phyloP scores from a whole-genome alignment of 352 stramenopile species.

The Ophiocytium majus region DNA sequence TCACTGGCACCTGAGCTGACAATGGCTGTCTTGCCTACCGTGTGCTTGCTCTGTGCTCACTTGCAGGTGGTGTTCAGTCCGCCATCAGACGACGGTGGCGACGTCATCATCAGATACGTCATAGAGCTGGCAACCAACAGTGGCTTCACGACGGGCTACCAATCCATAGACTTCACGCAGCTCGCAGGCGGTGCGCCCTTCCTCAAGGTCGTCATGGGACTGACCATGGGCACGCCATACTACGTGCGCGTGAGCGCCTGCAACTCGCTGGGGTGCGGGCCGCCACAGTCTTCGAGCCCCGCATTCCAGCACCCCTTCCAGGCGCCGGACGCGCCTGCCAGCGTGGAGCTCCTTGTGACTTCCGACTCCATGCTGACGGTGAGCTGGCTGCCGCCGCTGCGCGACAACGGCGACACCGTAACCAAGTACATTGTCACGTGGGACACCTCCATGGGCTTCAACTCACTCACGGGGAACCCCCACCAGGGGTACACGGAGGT shows the following conservation, averaged over 20 bases:
- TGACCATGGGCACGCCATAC: constrained; percentile 65
- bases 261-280: constrained; percentile 70
- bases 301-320: constrained; percentile 81
- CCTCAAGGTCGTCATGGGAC: constrained; percentile 60
- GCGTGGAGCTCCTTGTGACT: constrained; percentile 68
- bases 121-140: constrained; percentile 65
- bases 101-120: constrained; percentile 59
- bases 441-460: constrained; percentile 80
- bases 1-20: too few relatives aligned
- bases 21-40: too few relatives aligned
- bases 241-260: constrained; percentile 67
- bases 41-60: too few relatives aligned
- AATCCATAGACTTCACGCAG: constrained; percentile 58
- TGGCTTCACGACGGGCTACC: constrained; percentile 58
- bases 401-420: constrained; percentile 81
- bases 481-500: constrained; percentile 46
- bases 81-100: constrained; percentile 80
- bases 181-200: constrained; percentile 62
- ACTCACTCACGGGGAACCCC: constrained; percentile 68
- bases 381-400: constrained; percentile 71
- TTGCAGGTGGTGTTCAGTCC: constrained; percentile 81
- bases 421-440: constrained; percentile 84
- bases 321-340: constrained; percentile 75
- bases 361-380: constrained; percentile 84
- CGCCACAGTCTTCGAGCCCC: constrained; percentile 79